Conservation (phyloP, 768 basidiomycete genomes). For the Tubosaeta sp. region DNA sequence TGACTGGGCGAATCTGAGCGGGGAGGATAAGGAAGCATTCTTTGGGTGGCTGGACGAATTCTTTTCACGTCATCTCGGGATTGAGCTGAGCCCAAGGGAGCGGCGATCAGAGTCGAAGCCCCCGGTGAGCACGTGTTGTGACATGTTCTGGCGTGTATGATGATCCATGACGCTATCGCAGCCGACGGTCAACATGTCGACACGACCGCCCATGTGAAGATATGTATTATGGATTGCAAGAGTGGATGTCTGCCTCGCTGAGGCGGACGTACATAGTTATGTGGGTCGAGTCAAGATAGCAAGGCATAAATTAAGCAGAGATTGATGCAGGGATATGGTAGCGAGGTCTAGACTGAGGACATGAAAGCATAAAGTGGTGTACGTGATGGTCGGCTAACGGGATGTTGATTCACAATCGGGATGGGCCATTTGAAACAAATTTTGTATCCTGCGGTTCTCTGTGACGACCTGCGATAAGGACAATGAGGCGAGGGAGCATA, state of each 20-base stretch:
- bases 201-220: conserved; percentile 15
- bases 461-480: conserved; percentile 27
- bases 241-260: conserved; percentile 2
- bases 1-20: conserved; percentile 66
- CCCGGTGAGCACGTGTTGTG: conserved; percentile 16
- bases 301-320: conserved; percentile 15
- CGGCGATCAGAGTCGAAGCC: not conserved
- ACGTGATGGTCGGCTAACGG: conserved; percentile 9
- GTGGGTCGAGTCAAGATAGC: conserved; percentile 8
- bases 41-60: conserved; percentile 82
- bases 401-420: conserved; percentile 27
- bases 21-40: conserved; percentile 65
- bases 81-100: conserved; percentile 17
- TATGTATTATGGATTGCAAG: not conserved
- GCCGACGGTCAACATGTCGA: conserved; percentile 21
- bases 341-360: conserved; percentile 11
- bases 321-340: conserved; percentile 6
- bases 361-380: not conserved
- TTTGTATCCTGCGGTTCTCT: conserved; percentile 34
- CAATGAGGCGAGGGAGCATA: conserved; percentile 4
- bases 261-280: conserved; percentile 13
- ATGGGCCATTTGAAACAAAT: conserved; percentile 32
- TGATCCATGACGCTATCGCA: not conserved
- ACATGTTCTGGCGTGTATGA: not conserved
- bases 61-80: conserved; percentile 48